Base-by-base conservation (phyloP, 441 rosid species). In the Erodium texanum region DNA sequence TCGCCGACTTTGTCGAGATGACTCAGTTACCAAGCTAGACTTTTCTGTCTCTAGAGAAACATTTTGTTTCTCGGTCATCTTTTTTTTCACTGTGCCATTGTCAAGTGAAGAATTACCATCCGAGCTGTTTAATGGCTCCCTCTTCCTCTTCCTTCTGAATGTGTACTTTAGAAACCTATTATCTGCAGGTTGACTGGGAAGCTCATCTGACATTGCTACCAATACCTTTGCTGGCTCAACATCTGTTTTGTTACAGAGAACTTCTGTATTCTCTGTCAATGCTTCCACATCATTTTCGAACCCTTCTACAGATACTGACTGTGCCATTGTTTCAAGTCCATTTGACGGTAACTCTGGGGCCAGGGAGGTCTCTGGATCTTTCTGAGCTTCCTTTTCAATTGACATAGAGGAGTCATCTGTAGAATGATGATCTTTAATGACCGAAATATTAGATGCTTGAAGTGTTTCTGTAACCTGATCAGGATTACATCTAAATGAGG, bases 141-240 rank as follows among this genome's bases (percentile, higher is more conserved):
- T 89, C 86, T 84, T 90, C 72, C 90, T 80, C 82, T 89, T 90
- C 79, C 95, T 85, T 72, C 77, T 76, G 79, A 93, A 93, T 19
- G 97, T 91, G 85, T 83, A 93, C 82, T 86, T 89, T 45, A 87
- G 79, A 75, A 84, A 81, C 77, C 82, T 82, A 68, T 71, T 83
- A 65, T 80, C 74, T 62, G 41, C 63, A 36, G 81, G 77, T 71
- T 75, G 78, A 70, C 48, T 64, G 29, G 81, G 73, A 74, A 79
- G 59, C 72, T 68, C 76, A 72, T 75, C 75, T 20, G 76, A 62
- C 23, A 68, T 76, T 56, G 58, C 70, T 15, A 52, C 12, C 45
- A 71, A 74, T 48, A 48, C 34, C 16, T 74, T 69, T 41, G 61
- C 73, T 18, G 62, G 58, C 52, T 64, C 77, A 48, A 45, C 59